phyloP scores from a whole-genome alignment of 805 yeast species.

The Ogataea pini region DNA sequence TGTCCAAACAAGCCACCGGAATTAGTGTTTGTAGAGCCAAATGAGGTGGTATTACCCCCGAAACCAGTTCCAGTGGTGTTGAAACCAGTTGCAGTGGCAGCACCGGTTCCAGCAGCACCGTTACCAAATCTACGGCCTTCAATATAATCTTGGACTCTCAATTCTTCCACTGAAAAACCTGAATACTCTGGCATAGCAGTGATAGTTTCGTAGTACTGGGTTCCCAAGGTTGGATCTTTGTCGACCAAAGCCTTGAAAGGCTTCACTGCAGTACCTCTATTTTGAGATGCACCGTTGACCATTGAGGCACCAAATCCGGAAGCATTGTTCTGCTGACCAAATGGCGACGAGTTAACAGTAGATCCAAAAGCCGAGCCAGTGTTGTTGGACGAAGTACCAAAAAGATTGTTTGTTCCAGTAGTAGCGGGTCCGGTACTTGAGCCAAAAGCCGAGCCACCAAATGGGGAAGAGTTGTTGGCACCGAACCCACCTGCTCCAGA shows the following conservation, averaged over 20 bases:
- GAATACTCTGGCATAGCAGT: conserved; percentile 89
- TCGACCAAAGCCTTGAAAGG: conserved; percentile 74
- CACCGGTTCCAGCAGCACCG: conserved; percentile 23
- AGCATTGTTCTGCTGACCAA: conserved; percentile 38
- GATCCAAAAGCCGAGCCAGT: conserved; percentile 36
- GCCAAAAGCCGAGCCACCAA: conserved; percentile 51
- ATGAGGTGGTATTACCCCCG: conserved; percentile 20
- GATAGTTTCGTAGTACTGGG: conserved; percentile 69
- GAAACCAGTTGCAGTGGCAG: background rate
- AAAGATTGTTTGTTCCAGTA: conserved; percentile 14
- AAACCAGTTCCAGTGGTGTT: conserved; percentile 10
- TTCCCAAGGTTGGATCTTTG: conserved; percentile 63
- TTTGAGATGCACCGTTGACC: conserved; percentile 38
- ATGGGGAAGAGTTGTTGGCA: conserved; percentile 34
- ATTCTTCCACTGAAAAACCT: conserved; percentile 80
- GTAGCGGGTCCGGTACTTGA: conserved; percentile 10
- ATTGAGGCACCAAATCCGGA: conserved; percentile 35
- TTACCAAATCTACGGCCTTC: conserved; percentile 65
- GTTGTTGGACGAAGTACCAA: conserved; percentile 27
- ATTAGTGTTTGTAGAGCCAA: conserved; percentile 27
- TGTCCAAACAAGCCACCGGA: conserved; percentile 51
- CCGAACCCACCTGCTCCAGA: conserved; percentile 18
- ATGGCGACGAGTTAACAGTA: conserved; percentile 35
- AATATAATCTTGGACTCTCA: conserved; percentile 85
- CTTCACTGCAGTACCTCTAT: conserved; percentile 67